Evolutionary conservation across 352 stramenopile genomes (phyloP).

Genomic region (Globisporangium viniferum): DNA sequence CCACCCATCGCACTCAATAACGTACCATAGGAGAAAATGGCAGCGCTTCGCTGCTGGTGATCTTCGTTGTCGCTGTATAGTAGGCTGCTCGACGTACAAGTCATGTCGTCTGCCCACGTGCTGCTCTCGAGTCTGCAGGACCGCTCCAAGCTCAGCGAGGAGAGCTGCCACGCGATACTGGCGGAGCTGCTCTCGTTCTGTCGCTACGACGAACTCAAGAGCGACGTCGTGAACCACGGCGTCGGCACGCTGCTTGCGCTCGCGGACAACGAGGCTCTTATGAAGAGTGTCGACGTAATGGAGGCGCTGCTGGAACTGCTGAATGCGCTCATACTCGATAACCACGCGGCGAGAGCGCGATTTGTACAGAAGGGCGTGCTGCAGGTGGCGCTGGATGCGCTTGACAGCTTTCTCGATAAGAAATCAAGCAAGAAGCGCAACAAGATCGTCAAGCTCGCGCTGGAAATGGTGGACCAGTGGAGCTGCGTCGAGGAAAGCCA

Average conservation of each 20-base stretch:
- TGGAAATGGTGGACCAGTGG: slow-evolving; percentile 40
- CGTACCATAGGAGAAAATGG: background rate
- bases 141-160: slow-evolving; percentile 12
- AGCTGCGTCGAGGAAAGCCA: slow-evolving; percentile 10
- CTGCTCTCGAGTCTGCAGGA: slow-evolving; percentile 45
- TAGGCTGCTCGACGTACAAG: background rate
- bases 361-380: slow-evolving; percentile 27
- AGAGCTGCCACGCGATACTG: slow-evolving; percentile 23
- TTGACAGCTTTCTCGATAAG: slow-evolving; percentile 15
- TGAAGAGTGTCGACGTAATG: slow-evolving; percentile 22
- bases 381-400: slow-evolving; percentile 23
- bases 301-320: slow-evolving; percentile 51
- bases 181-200: slow-evolving; percentile 38
- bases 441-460: slow-evolving; percentile 35
- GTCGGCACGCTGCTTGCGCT: slow-evolving; percentile 32
- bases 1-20: background rate
- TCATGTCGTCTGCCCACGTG: slow-evolving; percentile 45
- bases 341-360: slow-evolving; percentile 11
- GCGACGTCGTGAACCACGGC: slow-evolving; percentile 26
- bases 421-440: slow-evolving; percentile 31
- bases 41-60: background rate
- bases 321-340: slow-evolving; percentile 28
- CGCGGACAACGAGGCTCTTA: slow-evolving; percentile 13
- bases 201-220: slow-evolving; percentile 31
- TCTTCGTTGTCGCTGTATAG: background rate